Evolutionary conservation across 306 rosid species (phyloP).

Genomic region (Neltuma alba): DNA sequence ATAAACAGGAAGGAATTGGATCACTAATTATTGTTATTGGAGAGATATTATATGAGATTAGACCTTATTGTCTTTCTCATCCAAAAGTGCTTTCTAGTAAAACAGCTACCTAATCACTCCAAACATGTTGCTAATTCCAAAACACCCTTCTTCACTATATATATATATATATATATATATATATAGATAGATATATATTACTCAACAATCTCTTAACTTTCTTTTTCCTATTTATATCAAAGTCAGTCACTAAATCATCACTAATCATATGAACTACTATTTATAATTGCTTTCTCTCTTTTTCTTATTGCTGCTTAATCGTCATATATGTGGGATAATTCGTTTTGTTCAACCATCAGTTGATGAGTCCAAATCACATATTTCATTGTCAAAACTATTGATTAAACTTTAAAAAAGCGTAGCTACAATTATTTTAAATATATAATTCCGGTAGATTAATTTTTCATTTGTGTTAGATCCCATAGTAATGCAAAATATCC

Average conservation of each 20-base stretch:
- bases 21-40: conserved; percentile 18
- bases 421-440: too few relatives aligned
- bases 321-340: not conserved
- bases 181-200: too few relatives aligned
- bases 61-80: conserved; percentile 52
- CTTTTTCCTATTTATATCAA: conserved; percentile 39
- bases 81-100: conserved; percentile 36
- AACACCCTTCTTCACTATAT: conserved; percentile 33
- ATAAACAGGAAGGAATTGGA: too few relatives aligned
- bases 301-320: conserved; percentile 16
- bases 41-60: conserved; percentile 34
- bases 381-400: not conserved
- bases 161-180: too few relatives aligned
- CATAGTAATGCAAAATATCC: not conserved
- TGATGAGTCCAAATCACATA: conserved; percentile 28
- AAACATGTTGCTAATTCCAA: conserved; percentile 42
- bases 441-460: not conserved
- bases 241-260: conserved; percentile 29
- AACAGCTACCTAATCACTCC: conserved; percentile 33
- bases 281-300: conserved; percentile 13
- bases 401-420: not conserved
- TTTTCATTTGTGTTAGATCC: not conserved
- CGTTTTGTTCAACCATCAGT: conserved; percentile 32
- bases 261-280: conserved; percentile 29
- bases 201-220: not conserved